These are phyloP conservation scores for Ramichloridium luteum DNA, from an alignment of 2,329 filamentous ascomycete genomes.

Conservation along the genomic window DNA sequence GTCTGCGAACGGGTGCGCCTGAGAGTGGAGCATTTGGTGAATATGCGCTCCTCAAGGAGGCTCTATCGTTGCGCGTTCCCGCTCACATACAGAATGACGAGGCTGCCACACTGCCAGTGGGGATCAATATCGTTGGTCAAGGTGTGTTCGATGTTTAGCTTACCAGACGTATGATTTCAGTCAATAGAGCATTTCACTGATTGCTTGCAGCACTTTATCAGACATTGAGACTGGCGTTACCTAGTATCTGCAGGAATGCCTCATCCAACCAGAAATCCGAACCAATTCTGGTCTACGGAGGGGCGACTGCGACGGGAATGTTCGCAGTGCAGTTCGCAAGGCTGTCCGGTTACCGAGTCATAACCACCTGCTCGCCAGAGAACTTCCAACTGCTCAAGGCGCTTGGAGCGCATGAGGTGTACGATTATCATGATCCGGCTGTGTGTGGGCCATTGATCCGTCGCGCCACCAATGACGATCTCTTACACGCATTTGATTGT, in stretches of 20 bases:
- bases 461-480: conserved; percentile 6
- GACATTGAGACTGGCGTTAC: too few species aligned
- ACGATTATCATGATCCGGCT: conserved; percentile 37
- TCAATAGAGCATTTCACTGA: too few species aligned
- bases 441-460: conserved; percentile 31
- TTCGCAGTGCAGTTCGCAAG: conserved; percentile 40
- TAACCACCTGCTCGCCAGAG: conserved; percentile 34
- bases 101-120: conserved; percentile 40
- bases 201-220: too few species aligned
- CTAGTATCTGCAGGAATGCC: too few species aligned
- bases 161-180: conserved; percentile 25
- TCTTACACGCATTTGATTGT: conserved; percentile 11
- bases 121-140: conserved; percentile 40
- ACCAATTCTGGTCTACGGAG: conserved; percentile 19
- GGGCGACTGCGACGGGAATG: conserved; percentile 36
- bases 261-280: conserved; percentile 1
- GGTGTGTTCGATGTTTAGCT: conserved; percentile 34
- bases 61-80: conserved; percentile 35
- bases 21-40: conserved; percentile 40
- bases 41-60: conserved; percentile 39
- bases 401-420: conserved; percentile 35
- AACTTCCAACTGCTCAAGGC: conserved; percentile 34
- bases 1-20: conserved; percentile 22
- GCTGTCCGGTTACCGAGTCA: conserved; percentile 24
- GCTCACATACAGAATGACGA: conserved; percentile 39